Base-by-base conservation (phyloP, 106 monocot genomes). In the Alisma plantagoaquatica region DNA sequence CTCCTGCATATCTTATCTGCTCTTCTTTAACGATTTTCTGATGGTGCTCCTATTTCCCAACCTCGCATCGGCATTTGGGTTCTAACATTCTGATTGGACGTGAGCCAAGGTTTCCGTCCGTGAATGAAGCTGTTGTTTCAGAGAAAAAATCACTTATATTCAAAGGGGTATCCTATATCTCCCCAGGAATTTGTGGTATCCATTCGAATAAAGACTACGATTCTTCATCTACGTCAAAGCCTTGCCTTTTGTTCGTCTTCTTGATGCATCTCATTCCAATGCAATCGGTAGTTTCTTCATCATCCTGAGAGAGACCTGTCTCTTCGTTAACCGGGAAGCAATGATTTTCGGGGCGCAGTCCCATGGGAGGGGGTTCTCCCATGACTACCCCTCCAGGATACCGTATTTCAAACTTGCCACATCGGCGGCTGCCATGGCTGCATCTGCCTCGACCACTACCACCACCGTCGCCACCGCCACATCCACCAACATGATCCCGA, bases 271-370 rank as follows among this genome's bases (percentile, higher is more conserved):
- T 14, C 14, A 8, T 14, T 38, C 14, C 35, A 6, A 38, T 8
- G 35, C 35, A 38, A 6, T 38, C 6, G 35, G 35, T 14, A 38
- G 14, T 8, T 38, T 14, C 35, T 38, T 38, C 35, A 6, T 38
- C 35, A 6, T 14, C 14, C 14, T 38, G 35, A 38, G 35, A 38
- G 35, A 38, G 14, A 38, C 35, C 14, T 6, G 14, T 6, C 6
- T 38, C 35, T 38, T 14, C 14, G 35, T 38, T 38, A 14, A 6
- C 35, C 35, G 14, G 14, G 35, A 14, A 38, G 35, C n/a, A 38
- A n/a, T n/a, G 4, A 91, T 91, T 84, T 84, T 85, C 54, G 72
- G 77, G 32, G 49, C 67, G 12, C 80, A 77, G 43, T 23, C 71
- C n/a, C n/a, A n/a, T 15, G 54, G 66, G 0, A 77, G 69, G 45